These are phyloP conservation scores for Yamadazyma phyllophila DNA, from an alignment of 805 yeast genomes.

Conservation along the genomic window DNA sequence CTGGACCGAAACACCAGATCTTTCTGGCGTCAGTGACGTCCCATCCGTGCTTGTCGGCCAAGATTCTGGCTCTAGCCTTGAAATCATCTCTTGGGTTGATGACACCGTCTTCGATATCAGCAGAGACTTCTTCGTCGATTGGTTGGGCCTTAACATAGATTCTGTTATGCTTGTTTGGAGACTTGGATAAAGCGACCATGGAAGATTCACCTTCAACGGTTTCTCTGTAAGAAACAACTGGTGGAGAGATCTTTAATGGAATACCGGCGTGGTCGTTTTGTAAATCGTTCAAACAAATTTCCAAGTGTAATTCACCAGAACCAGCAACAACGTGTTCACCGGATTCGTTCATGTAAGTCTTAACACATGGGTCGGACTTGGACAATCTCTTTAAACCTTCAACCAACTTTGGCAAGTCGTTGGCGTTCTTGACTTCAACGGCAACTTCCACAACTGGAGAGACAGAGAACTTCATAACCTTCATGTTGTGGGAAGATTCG, in stretches of 20 bases:
- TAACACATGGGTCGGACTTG: conserved; percentile 99
- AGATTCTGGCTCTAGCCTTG: conserved; percentile 97
- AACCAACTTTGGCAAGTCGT: conserved; percentile 98
- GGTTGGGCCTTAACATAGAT: conserved; percentile 97
- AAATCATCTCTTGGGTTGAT: conserved; percentile 94
- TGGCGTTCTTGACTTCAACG: conserved; percentile 99
- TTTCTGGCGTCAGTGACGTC: conserved; percentile 99
- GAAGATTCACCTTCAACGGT: conserved; percentile 92
- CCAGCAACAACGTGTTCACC: conserved; percentile 99
- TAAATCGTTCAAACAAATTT: conserved; percentile 93
- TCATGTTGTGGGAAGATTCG: conserved; percentile 98
- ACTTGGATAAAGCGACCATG: conserved; percentile 95
- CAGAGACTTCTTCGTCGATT: conserved; percentile 85
- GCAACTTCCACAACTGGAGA: conserved; percentile 99
- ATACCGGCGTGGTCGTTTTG: conserved; percentile 99
- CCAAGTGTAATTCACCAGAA: conserved; percentile 99
- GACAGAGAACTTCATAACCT: conserved; percentile 99
- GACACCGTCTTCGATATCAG: conserved; percentile 91
- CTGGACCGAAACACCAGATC: conserved; percentile 99
- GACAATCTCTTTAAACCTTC: conserved; percentile 99
- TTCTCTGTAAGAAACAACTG: conserved; percentile 98
- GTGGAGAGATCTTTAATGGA: conserved; percentile 96
- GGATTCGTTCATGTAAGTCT: conserved; percentile 79
- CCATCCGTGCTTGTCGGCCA: conserved; percentile 99
- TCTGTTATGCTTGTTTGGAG: conserved; percentile 99